These are phyloP conservation scores for Phytophthora tentaculata DNA, from an alignment of 352 stramenopile species.

Conservation along the genomic window DNA sequence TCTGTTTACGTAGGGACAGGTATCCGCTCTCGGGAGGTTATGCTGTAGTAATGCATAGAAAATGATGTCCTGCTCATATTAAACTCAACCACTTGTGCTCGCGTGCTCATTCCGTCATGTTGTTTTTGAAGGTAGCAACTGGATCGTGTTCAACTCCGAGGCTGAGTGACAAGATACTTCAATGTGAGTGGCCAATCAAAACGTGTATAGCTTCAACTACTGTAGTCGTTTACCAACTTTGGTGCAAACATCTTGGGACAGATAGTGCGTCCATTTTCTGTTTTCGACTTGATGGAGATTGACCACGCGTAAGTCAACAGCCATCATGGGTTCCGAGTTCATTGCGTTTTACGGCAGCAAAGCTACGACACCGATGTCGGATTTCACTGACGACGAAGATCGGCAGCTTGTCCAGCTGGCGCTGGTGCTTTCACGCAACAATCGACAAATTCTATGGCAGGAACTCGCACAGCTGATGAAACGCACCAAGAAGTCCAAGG, in stretches of 20 bases:
- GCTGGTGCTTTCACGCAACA: constrained; percentile 10
- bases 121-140: not conserved
- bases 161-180: not conserved
- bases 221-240: too few relatives aligned
- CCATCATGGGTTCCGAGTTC: constrained; percentile 7
- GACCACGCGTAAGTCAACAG: constrained; percentile 27
- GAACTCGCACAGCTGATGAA: constrained; percentile 38
- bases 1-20: constrained; percentile 66
- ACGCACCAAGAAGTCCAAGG: constrained; percentile 37
- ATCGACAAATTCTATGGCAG: constrained; percentile 41
- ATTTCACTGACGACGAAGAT: constrained; percentile 67
- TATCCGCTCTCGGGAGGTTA: constrained; percentile 14
- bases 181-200: constrained; percentile 7
- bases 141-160: too few relatives aligned
- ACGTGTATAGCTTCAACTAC: constrained; percentile 10
- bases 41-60: constrained; percentile 32
- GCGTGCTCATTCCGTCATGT: constrained; percentile 5
- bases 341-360: constrained; percentile 5
- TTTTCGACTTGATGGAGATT: constrained; percentile 32
- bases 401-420: constrained; percentile 61
- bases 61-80: constrained; percentile 25
- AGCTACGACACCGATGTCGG: constrained; percentile 40
- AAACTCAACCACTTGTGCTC: constrained; percentile 11
- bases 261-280: constrained; percentile 16
- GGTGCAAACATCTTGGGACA: constrained; percentile 8